These are phyloP conservation scores for Cylindrotheca closterium DNA, from an alignment of 108 stramenopile species.

Conservation along the genomic window DNA sequence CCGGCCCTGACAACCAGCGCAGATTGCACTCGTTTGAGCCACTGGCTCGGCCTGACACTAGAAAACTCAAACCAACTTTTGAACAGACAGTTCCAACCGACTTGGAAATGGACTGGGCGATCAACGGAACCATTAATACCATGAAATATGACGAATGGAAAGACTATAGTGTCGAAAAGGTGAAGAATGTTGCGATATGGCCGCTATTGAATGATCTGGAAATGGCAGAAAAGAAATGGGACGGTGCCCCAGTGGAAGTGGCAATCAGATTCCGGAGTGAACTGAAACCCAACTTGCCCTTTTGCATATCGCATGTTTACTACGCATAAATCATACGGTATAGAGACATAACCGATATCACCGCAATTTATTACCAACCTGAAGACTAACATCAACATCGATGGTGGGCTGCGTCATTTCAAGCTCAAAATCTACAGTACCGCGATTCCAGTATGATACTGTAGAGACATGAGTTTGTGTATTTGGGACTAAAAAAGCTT, in stretches of 20 bases:
- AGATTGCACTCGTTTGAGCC: not conserved
- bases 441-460: too few relatives aligned
- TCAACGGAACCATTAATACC: conserved; percentile 25
- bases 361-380: too few relatives aligned
- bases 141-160: conserved; percentile 32
- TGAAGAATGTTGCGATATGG: conserved; percentile 29
- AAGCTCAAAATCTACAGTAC: too few relatives aligned
- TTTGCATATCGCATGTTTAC: conserved; percentile 30
- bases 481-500: too few relatives aligned
- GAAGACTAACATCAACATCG: too few relatives aligned
- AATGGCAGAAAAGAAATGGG: conserved; percentile 31
- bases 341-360: too few relatives aligned
- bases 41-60: not conserved
- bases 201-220: conserved; percentile 20
- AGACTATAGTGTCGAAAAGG: conserved; percentile 3
- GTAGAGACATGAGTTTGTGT: too few relatives aligned
- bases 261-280: conserved; percentile 23
- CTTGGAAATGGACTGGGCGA: conserved; percentile 29
- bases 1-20: not conserved
- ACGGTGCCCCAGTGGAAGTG: conserved; percentile 26
- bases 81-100: conserved; percentile 14
- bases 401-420: too few relatives aligned
- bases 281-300: not conserved
- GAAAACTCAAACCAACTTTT: conserved; percentile 3
- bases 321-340: too few relatives aligned